Percentiles rank a stretch among this genome's conserved stretches.
Evolutionary conservation across 257 asterid species (phyloP).

Genomic region (Solanum lycopersicoides): DNA sequence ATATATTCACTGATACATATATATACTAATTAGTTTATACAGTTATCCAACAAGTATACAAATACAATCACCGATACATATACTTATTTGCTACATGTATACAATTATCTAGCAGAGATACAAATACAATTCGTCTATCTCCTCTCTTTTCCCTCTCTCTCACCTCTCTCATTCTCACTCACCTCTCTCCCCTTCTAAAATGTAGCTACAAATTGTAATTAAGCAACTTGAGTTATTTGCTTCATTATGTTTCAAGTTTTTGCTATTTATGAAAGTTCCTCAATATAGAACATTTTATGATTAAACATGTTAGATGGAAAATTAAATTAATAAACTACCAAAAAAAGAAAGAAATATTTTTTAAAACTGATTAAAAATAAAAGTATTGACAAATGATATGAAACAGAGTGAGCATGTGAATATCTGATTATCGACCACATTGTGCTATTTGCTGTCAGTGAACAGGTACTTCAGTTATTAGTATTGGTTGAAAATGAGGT

Average conservation of each 20-base stretch:
- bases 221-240: background rate
- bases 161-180: background rate
- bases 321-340: background rate
- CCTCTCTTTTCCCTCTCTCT: background rate
- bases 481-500: background rate
- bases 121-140: background rate
- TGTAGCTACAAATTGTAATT: background rate
- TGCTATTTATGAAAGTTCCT: background rate
- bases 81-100: too few species aligned
- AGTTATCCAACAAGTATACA: too few species aligned
- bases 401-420: background rate
- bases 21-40: too few species aligned
- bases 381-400: background rate
- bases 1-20: too few species aligned
- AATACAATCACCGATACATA: background rate
- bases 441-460: background rate
- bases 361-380: background rate
- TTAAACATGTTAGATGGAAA: background rate
- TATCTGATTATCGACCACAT: background rate
- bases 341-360: background rate
- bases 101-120: background rate
- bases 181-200: too few species aligned
- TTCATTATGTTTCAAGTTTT: too few species aligned
- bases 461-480: background rate
- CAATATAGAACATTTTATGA: too few species aligned